phyloP scores from a whole-genome alignment of 148 eudicot species.

The Silene uniflora region DNA sequence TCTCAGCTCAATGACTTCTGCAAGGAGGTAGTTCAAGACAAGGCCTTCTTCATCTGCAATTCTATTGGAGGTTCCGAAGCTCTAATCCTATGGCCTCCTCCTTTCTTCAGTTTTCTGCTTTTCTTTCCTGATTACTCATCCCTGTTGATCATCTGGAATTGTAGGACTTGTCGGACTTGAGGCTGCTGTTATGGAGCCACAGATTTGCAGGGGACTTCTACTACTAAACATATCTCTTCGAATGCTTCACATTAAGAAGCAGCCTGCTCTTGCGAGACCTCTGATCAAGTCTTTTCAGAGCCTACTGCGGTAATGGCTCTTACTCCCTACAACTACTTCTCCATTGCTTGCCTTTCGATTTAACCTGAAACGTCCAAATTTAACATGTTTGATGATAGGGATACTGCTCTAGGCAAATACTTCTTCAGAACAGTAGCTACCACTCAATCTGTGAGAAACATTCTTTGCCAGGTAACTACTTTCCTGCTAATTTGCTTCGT shows the following conservation, averaged over 20 bases:
- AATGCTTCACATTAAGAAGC: constrained; percentile 88
- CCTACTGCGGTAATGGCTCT: constrained; percentile 60
- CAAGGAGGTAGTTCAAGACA: constrained; percentile 58
- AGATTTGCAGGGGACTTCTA: constrained; percentile 71
- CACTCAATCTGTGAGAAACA: constrained; percentile 66
- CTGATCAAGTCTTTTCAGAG: constrained; percentile 73
- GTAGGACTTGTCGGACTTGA: constrained; percentile 94
- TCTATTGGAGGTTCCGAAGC: constrained; percentile 77
- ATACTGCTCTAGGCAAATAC: constrained; percentile 72
- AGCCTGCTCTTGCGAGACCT: constrained; percentile 75
- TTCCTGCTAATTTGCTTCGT: not conserved
- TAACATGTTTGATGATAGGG: constrained; percentile 43
- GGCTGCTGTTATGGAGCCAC: constrained; percentile 74
- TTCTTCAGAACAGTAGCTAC: constrained; percentile 78
- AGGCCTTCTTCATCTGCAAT: constrained; percentile 90
- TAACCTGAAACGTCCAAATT: not conserved
- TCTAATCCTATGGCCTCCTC: too few relatives aligned
- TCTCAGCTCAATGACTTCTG: constrained; percentile 98
- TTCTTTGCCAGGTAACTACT: constrained; percentile 74
- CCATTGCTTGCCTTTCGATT: not conserved
- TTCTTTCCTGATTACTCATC: not conserved
- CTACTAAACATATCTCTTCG: constrained; percentile 86
- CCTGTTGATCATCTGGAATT: not conserved
- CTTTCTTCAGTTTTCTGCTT: not conserved
- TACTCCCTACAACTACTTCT: not conserved